Percentiles rank a stretch among this genome's conserved stretches.
These are phyloP conservation scores for Coffea humblotiana DNA, from an alignment of 305 asterid species.

Conservation along the genomic window DNA sequence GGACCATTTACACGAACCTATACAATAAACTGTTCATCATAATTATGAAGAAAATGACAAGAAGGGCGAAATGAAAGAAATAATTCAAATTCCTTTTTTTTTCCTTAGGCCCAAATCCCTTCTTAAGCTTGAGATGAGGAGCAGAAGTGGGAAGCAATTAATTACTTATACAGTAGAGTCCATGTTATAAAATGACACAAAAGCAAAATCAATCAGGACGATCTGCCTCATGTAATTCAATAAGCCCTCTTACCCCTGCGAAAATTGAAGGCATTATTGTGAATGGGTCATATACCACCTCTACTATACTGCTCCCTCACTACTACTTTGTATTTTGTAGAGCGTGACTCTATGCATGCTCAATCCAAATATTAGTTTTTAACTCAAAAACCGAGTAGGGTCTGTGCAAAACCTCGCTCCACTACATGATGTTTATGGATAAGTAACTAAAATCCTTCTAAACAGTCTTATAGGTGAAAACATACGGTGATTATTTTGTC, in stretches of 20 bases:
- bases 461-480: neutral
- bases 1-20: slow-evolving; percentile 82
- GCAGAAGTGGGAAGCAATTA: neutral
- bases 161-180: neutral
- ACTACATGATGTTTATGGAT: neutral
- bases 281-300: neutral
- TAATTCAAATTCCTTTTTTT: neutral
- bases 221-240: neutral
- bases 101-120: neutral
- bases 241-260: neutral
- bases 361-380: neutral
- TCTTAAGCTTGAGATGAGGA: no score
- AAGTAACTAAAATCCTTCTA: neutral
- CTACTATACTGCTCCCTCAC: neutral
- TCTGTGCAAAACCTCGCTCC: neutral
- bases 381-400: neutral
- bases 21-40: neutral
- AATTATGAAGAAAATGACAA: neutral
- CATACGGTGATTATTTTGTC: neutral
- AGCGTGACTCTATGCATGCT: neutral
- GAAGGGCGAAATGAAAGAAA: neutral
- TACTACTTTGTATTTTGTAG: neutral
- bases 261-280: neutral
- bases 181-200: neutral
- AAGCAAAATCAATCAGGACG: neutral